Evolutionary conservation across 73 alveolate species (phyloP), one percentile per base, ranked within the genome.

Genomic region (Stentor roeselii): DNA sequence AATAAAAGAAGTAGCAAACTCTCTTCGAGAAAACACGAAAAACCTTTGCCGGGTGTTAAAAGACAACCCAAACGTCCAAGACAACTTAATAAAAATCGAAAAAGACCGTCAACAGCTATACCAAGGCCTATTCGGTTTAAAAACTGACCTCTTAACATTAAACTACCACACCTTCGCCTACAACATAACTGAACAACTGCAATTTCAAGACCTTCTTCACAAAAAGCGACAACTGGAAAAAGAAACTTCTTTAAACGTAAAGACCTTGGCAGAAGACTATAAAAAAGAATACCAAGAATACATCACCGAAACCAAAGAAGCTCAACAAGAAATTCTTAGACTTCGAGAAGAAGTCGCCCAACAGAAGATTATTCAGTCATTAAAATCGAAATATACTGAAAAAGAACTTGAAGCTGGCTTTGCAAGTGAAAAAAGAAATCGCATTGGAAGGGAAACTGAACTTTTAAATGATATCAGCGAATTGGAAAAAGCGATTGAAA

Each of bases 61-160:
- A 60, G 97, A 92, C 61, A 92, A 90, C 85, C 97, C 97, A 3
- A 91, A 92, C 60, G 88, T 90, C 35, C 88, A 87, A 36, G 95
- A 93, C 15, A 92, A 92, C 83, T 78, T 83, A 34, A 42, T 27
- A 61, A 90, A 90, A 60, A 90, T 92, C 84, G 82, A 82, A 75
- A 30, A 59, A 34, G 95, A 92, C 86, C 86, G 90, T 82, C 60
- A 31, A 14, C 93, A 92, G 3, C 91, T 92, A 34, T 60, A 39
- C 59, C 50, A 31, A 30, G 31, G 30, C 39, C 76, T 84, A 36
- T 87, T 60, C 30, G 82, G 58, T 37, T 86, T 92, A 39, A 76
- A 82, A 42, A 67, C 37, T 75, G 95, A 92, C 75, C 74, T 86
- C 80, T 35, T 86, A 35, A 92, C 86, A 1, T 82, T 89, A 60